Evolutionary conservation across 2,329 filamentous ascomycete species (phyloP).

Genomic region (Paracamarosporium sp.): DNA sequence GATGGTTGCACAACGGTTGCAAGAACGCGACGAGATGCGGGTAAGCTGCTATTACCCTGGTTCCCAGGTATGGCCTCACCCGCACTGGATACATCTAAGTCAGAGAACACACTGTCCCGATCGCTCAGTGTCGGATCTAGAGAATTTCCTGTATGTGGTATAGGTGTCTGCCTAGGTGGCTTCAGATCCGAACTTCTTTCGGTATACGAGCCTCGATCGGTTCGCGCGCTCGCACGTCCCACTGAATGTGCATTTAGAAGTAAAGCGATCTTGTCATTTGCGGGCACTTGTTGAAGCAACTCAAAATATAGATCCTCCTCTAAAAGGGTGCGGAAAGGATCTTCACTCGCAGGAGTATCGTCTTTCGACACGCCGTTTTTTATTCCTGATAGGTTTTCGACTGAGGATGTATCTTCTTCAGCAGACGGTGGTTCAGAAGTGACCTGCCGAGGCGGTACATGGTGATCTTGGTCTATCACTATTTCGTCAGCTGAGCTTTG

Average conservation of each 20-base stretch:
- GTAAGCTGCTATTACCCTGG: not conserved
- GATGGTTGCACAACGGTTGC: not conserved
- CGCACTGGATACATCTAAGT: not conserved
- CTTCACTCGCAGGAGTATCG: not conserved
- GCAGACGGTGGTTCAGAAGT: not conserved
- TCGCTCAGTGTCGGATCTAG: not conserved
- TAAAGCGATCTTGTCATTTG: not conserved
- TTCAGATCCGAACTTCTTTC: not conserved
- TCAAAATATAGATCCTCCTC: not conserved
- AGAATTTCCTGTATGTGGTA: not conserved
- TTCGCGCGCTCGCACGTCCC: not conserved
- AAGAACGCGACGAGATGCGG: not conserved
- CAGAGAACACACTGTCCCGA: slow-evolving; percentile 6
- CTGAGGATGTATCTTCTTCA: not conserved
- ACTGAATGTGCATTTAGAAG: not conserved
- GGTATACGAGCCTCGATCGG: not conserved
- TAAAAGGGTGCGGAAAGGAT: not conserved
- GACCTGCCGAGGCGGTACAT: not conserved
- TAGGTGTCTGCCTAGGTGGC: too few relatives aligned
- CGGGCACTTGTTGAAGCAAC: not conserved
- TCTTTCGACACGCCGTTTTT: not conserved
- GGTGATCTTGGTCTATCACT: not conserved
- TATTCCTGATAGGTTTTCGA: not conserved
- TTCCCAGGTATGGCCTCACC: not conserved
- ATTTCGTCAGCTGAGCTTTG: not conserved